A percentile compares a stretch with the other conserved stretches of the same genome.
Evolutionary conservation across 768 basidiomycete genomes (phyloP).

Genomic region (Flagelloscypha sp.): DNA sequence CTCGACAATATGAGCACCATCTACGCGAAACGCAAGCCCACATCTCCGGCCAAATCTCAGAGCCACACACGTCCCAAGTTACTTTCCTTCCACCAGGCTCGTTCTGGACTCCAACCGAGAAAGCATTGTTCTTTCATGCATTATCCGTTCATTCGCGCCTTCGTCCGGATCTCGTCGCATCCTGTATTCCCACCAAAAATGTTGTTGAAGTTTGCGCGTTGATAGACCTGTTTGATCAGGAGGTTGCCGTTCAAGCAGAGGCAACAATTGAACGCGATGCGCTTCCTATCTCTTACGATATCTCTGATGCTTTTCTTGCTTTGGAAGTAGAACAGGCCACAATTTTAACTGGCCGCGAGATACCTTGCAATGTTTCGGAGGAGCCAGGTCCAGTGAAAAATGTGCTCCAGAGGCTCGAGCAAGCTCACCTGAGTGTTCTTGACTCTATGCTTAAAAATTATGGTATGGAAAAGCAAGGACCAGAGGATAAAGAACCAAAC

Average conservation of each 20-base stretch:
- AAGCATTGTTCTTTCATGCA: constrained; percentile 63
- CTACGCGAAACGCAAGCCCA: no score
- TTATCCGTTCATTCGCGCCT: constrained; percentile 59
- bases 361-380: no score
- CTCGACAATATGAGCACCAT: no score
- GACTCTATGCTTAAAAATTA: constrained; percentile 12
- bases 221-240: constrained; percentile 43
- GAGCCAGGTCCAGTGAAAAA: constrained; percentile 14
- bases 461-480: constrained; percentile 15
- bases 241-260: constrained; percentile 15
- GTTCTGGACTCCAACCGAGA: constrained; percentile 64
- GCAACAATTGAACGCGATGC: constrained; percentile 34
- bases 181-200: constrained; percentile 55
- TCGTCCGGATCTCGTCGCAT: constrained; percentile 70
- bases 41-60: no score
- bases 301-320: constrained; percentile 40
- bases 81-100: constrained; percentile 25
- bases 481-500: constrained; percentile 17
- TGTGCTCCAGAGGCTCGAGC: constrained; percentile 13
- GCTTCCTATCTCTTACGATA: constrained; percentile 44
- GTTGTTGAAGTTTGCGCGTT: constrained; percentile 63
- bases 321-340: constrained; percentile 39
- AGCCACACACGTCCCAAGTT: no score
- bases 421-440: constrained; percentile 5
- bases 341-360: constrained; percentile 20